Percentiles rank a stretch among this genome's conserved stretches.
These are phyloP conservation scores for Aspergillus ostianus DNA, from an alignment of 495 filamentous ascomycete species.

Conservation along the genomic window DNA sequence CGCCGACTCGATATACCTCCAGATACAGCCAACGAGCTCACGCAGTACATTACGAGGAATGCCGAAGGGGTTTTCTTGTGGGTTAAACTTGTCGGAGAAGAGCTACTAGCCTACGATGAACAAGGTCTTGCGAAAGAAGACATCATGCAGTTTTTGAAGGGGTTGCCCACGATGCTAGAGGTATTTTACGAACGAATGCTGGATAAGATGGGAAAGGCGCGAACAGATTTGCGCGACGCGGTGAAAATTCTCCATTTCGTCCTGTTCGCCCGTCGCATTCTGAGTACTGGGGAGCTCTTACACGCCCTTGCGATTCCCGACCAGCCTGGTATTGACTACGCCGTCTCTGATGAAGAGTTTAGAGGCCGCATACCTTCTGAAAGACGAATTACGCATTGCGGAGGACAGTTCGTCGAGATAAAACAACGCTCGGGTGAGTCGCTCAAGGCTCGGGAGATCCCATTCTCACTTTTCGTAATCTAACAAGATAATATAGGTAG, in stretches of 20 bases:
- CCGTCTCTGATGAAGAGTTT: neutral
- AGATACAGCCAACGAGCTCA: neutral
- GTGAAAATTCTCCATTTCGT: constrained; percentile 9
- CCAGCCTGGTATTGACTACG: neutral
- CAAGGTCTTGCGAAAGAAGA: constrained; percentile 2
- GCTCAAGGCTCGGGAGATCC: too few relatives aligned
- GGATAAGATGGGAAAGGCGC: neutral
- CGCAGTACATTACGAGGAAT: constrained; percentile 5
- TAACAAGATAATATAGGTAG: neutral
- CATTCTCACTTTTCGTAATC: neutral
- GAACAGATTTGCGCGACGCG: neutral
- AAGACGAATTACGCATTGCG: constrained; percentile 6
- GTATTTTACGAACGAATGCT: constrained; percentile 9
- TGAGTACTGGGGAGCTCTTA: constrained; percentile 1
- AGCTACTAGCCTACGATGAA: constrained; percentile 7
- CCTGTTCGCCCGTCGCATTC: constrained; percentile 6
- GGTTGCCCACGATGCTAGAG: constrained; percentile 10
- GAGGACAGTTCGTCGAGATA: constrained; percentile 11
- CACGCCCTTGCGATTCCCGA: constrained; percentile 7
- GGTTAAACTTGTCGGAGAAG: constrained; percentile 8
- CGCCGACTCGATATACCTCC: neutral
- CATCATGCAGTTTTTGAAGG: constrained; percentile 2
- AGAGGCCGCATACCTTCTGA: neutral
- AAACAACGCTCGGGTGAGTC: neutral
- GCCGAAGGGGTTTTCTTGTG: constrained; percentile 13